Conservation (phyloP, 2,329 filamentous ascomycete species). For the Verticillium klebahnii region DNA sequence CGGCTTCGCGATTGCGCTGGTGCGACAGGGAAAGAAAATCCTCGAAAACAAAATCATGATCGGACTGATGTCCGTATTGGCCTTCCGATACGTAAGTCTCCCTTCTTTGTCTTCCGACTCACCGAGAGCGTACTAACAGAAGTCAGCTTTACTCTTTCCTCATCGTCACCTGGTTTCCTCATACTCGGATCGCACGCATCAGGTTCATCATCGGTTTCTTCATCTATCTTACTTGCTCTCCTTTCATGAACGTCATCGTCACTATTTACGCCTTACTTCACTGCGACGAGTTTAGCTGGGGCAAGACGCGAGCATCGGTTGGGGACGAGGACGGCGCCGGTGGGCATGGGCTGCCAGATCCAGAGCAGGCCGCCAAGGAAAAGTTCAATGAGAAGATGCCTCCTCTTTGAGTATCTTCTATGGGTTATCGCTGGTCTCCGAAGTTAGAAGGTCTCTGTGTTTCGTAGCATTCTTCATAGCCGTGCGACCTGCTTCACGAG, state of each 20-base stretch:
- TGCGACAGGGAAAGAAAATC: conserved; percentile 23
- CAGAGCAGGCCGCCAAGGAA: background rate
- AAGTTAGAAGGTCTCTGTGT: too few relatives aligned
- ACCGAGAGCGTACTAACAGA: background rate
- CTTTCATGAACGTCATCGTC: conserved; percentile 38
- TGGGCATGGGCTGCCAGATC: background rate
- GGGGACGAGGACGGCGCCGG: background rate
- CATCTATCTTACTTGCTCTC: conserved; percentile 30
- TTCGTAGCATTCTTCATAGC: too few relatives aligned
- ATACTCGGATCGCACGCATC: conserved; percentile 28
- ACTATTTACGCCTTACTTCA: conserved; percentile 35
- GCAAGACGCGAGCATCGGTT: conserved; percentile 30
- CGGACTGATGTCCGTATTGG: conserved; percentile 29
- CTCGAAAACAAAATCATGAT: conserved; percentile 30
- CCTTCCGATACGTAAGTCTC: conserved; percentile 33
- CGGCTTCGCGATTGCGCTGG: conserved; percentile 29
- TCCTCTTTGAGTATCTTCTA: background rate
- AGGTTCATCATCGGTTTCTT: conserved; percentile 33
- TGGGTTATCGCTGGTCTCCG: too few relatives aligned
- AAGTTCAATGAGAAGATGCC: background rate
- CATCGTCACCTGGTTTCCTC: conserved; percentile 35
- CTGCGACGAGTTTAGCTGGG: conserved; percentile 41
- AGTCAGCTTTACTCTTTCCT: conserved; percentile 33
- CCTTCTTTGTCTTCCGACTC: background rate
- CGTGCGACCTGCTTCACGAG: too few relatives aligned